phyloP scores from a whole-genome alignment of 192 early-diverging fungal genomes.

The Coemansia sp. region DNA sequence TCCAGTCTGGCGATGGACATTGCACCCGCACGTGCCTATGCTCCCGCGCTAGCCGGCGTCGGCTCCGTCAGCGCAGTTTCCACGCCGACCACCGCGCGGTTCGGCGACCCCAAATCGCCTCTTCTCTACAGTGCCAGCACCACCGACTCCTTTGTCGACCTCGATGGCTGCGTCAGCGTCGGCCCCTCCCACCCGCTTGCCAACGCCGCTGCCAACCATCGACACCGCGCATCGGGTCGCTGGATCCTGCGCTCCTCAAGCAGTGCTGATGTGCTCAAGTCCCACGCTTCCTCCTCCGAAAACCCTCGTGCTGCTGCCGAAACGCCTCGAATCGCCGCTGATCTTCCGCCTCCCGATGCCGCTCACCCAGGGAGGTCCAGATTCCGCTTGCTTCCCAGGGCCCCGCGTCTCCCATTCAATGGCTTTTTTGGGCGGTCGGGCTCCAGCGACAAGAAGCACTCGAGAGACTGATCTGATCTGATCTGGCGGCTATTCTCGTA shows the following conservation, averaged over 20 bases:
- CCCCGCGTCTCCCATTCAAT: conserved; percentile 35
- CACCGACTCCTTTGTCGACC: conserved; percentile 43
- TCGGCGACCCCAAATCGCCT: conserved; percentile 1
- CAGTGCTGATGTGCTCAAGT: conserved; percentile 27
- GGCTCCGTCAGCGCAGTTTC: conserved; percentile 11
- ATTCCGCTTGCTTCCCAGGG: conserved; percentile 36
- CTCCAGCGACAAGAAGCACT: conserved; percentile 23
- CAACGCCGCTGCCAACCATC: not conserved
- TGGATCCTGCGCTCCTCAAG: conserved; percentile 24
- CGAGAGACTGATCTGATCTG: not conserved
- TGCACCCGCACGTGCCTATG: not conserved
- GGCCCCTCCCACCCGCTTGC: not conserved
- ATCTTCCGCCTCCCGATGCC: not conserved
- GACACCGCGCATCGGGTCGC: not conserved
- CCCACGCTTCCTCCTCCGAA: conserved; percentile 1
- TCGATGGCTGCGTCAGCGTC: conserved; percentile 13
- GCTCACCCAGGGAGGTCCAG: conserved; percentile 4
- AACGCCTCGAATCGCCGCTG: conserved; percentile 8
- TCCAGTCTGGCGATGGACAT: not conserved
- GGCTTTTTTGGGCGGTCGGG: conserved; percentile 31
- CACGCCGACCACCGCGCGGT: conserved; percentile 5
- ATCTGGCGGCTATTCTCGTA: not conserved
- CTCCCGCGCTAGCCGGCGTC: not conserved
- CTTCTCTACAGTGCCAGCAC: conserved; percentile 5
- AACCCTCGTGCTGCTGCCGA: too few relatives aligned